Evolutionary conservation across 1,284 basidiomycete genomes (phyloP), one percentile per base, ranked within the genome.

Genomic region (Coniophora puteana): DNA sequence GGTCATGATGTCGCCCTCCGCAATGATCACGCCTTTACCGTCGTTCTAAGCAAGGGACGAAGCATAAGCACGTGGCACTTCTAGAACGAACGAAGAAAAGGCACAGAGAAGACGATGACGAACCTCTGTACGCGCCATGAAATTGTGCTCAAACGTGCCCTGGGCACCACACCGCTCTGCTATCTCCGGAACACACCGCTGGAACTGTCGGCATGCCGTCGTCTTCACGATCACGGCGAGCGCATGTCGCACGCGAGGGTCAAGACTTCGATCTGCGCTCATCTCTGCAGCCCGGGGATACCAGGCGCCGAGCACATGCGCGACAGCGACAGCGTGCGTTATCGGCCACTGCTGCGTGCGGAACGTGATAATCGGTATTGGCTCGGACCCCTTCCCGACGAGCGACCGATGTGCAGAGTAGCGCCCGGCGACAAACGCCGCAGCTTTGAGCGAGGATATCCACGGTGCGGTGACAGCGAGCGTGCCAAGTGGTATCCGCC

Each of bases 321-420:
- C 66, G 12, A 68, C 65, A 2, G 76, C 70, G 5, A 66, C 62
- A 2, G 69, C 67, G 29, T 75, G 65, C 16, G 68, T 52, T 17
- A 78, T 58, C 4, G 76, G 74, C 63, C 67, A 70, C 40, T 77
- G 74, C 47, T 78, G 76, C 0, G 76, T 78, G n/a, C 76, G 67
- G 59, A 78, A 78, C 6, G 67, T 58, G 37, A 77, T 66, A 52
- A 78, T 75, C 1, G 74, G 72, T 4, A 65, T 53, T 11, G 64
- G 66, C 13, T 50, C 35, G 18, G 55, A 46, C 5, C 57, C 55
- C 49, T 70, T 71, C 1, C 73, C 71, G 27, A 63, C 55, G 35
- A 78, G 54, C 36, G 55, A 67, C 28, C 76, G 66, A 50, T 69
- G 66, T 61, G 70, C 66, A 5, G 75, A 76, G 41, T 78, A 78